These are phyloP conservation scores for Talaromyces sp. DNA, from an alignment of 2,329 filamentous ascomycete genomes.

Conservation along the genomic window DNA sequence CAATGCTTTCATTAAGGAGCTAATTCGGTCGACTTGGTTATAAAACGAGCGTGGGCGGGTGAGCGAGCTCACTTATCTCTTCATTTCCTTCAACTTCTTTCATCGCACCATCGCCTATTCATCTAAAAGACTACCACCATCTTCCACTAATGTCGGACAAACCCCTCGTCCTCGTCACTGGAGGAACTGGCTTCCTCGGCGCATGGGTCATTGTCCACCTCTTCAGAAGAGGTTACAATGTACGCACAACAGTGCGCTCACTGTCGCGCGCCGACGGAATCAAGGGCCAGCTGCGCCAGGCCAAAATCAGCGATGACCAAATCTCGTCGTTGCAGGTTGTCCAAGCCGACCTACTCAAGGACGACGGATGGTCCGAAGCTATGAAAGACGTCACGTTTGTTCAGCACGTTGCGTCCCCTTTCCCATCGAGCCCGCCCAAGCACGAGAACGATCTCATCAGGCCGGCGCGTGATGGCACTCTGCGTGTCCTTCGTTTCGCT, in stretches of 20 bases:
- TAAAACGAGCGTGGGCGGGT: background rate
- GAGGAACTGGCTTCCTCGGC: slow-evolving; percentile 6
- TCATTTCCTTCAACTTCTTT: background rate
- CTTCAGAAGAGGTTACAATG: slow-evolving; percentile 1
- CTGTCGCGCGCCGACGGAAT: background rate
- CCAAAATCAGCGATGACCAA: background rate
- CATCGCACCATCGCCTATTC: background rate
- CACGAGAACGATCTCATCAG: slow-evolving; percentile 5
- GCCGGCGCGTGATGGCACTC: slow-evolving; percentile 4
- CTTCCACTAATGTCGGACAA: background rate
- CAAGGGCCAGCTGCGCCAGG: background rate
- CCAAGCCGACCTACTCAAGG: slow-evolving; percentile 3
- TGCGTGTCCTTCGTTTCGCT: slow-evolving; percentile 8
- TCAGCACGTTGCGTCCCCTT: slow-evolving; percentile 10
- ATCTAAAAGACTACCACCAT: background rate
- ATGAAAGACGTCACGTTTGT: slow-evolving; percentile 9
- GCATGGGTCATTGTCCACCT: slow-evolving; percentile 2
- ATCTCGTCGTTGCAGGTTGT: slow-evolving; percentile 3
- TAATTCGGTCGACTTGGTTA: background rate
- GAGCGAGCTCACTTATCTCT: background rate
- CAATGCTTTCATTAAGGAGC: background rate
- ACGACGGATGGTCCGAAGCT: slow-evolving; percentile 8
- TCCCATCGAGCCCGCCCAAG: background rate
- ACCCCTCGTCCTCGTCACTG: slow-evolving; percentile 10
- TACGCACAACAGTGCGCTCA: slow-evolving; percentile 7